These are phyloP conservation scores for Mycena kentingensis DNA, from an alignment of 768 basidiomycete genomes.

Conservation along the genomic window DNA sequence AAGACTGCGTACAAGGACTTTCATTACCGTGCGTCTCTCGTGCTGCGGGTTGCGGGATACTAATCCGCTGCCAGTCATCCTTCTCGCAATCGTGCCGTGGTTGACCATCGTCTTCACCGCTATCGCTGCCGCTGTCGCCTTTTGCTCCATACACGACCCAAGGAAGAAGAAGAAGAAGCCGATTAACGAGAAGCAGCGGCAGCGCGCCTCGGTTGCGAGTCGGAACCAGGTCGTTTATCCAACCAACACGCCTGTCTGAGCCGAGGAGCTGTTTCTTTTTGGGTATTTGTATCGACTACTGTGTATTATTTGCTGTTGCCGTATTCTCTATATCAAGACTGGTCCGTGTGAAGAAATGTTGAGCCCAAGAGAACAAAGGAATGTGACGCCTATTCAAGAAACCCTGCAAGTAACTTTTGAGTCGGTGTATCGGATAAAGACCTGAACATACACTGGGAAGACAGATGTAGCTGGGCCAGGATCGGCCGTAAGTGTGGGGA, in stretches of 20 bases:
- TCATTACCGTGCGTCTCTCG: slow-evolving; percentile 46
- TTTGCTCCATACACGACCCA: slow-evolving; percentile 31
- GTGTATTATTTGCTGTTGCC: too few species aligned
- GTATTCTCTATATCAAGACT: too few species aligned
- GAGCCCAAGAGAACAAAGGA: too few species aligned
- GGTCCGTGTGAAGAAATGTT: too few species aligned
- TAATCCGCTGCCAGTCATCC: slow-evolving; percentile 39
- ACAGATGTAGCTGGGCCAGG: slow-evolving; percentile 22
- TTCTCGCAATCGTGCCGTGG: slow-evolving; percentile 57
- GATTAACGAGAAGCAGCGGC: not conserved
- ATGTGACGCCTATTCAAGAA: too few species aligned
- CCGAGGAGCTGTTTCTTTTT: too few species aligned
- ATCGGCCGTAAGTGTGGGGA: slow-evolving; percentile 26
- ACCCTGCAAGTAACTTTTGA: too few species aligned
- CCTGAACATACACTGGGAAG: slow-evolving; percentile 24
- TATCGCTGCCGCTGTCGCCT: slow-evolving; percentile 38
- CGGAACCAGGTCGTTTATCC: too few species aligned
- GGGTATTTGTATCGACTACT: too few species aligned
- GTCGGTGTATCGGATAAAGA: too few species aligned
- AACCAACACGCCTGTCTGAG: not conserved
- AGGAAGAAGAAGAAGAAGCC: not conserved
- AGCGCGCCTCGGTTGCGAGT: too few species aligned
- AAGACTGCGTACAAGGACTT: slow-evolving; percentile 47
- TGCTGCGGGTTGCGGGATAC: not conserved
- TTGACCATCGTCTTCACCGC: slow-evolving; percentile 44